Evolutionary conservation across 2,329 filamentous ascomycete genomes (phyloP), one percentile per base, ranked within the genome.

Genomic region (Fusarium gaditjirri): DNA sequence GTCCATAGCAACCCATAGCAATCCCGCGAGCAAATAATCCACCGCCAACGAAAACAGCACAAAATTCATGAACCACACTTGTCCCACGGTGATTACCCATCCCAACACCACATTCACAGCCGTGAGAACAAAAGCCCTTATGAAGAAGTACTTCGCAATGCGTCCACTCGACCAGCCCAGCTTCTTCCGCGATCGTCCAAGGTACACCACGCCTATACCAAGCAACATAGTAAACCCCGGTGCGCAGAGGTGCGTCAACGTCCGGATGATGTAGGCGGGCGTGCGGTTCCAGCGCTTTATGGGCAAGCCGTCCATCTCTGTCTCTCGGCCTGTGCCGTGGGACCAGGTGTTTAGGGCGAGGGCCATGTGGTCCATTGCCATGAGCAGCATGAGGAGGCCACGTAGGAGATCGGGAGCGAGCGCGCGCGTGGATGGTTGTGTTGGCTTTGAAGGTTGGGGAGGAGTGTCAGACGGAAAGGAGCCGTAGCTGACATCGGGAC

Each of bases 181-280:
- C 19, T 73, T 76, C 19, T 77, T 74, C 8, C 84, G 80, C 31
- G 84, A 84, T n/a, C 79, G 77, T 8, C 83, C 80, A 17, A 86
- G 83, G 66, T 84, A 85, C 1, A 82, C 84, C 14, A 85, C 77
- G 12, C 84, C 84, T 72, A 85, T 80, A 29, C 84, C 84, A 8
- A 86, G 77, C n/a, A 86, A 75, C 41, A 86, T 82, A 0, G 81
- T 83, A 67, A 86, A 85, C 12, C 84, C 84, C 0, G 84, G 78
- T 4, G 81, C 84, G 75, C 84, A 86, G 11, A 86, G 79, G 27
- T 86, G 84, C 0, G 84, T 83, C 8, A 86, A 74, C 0, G 81
- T 81, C 12, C 84, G 82, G 29, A 83, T 75, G n/a, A 78, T 49
- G 65, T 83, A 84, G 11, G 79, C 83, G 8, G 78, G 69, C 1